Conservation (phyloP, 768 basidiomycete species). For the Tulasnella sp. region DNA sequence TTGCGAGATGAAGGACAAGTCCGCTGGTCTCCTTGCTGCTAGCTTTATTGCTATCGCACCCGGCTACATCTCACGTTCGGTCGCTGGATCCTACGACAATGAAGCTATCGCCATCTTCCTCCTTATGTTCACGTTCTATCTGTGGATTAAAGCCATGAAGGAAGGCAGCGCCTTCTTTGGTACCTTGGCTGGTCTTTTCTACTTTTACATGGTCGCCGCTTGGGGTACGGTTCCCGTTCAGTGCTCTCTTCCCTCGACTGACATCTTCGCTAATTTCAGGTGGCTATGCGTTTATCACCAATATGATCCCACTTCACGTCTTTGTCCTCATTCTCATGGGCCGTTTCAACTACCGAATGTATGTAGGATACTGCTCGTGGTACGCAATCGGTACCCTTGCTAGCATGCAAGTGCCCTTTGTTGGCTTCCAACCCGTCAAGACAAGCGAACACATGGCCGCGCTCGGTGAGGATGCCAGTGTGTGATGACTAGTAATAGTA, state of each 20-base stretch:
- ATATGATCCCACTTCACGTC: constrained; percentile 97
- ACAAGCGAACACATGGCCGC: constrained; percentile 99
- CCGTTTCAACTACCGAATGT: constrained; percentile 82
- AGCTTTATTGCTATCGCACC: constrained; percentile 98
- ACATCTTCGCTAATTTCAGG: constrained; percentile 38
- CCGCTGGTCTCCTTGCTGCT: constrained; percentile 93
- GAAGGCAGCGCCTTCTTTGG: constrained; percentile 88
- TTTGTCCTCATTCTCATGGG: constrained; percentile 96
- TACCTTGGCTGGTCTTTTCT: constrained; percentile 85
- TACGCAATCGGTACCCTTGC: constrained; percentile 95
- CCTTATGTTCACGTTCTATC: constrained; percentile 97
- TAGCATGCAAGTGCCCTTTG: constrained; percentile 99
- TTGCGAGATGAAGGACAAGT: constrained; percentile 89
- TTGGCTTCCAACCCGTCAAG: constrained; percentile 95
- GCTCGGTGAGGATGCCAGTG: constrained; percentile 51
- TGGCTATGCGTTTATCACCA: constrained; percentile 99
- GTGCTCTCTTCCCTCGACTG: background rate
- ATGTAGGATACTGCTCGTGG: constrained; percentile 94
- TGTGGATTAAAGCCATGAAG: constrained; percentile 95
- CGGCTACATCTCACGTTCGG: constrained; percentile 97
- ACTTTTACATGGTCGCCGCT: constrained; percentile 99
- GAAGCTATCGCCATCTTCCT: constrained; percentile 99
- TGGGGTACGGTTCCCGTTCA: constrained; percentile 61
- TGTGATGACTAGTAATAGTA: background rate
- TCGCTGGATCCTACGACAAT: constrained; percentile 98